Base-by-base conservation (phyloP, 345 rosid genomes). In the Lumnitzera racemosa region DNA sequence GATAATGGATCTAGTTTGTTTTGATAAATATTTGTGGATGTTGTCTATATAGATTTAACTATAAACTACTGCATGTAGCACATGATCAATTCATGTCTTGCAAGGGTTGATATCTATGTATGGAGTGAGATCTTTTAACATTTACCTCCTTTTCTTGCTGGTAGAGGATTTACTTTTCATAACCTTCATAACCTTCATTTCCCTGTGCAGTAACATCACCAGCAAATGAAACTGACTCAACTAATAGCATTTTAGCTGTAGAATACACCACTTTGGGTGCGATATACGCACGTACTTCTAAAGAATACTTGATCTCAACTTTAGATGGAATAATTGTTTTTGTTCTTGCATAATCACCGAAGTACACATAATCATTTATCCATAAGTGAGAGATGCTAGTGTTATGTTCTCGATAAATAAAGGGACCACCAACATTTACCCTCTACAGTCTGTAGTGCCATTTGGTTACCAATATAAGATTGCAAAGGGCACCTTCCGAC, bases 311-410 rank as follows among this genome's bases (percentile, higher is more conserved):
- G 12, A 70, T 56, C 1, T 46, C 15, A 2, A 54, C 23, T 11
- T 24, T 11, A 20, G 36, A 24, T 7, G 1, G 10, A 15, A 0
- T 0, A 11, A n/a, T 0, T 10, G 49, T 51, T 6, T 41, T 46
- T 3, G 10, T 20, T 2, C 9, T 0, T 12, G 62, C 71, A n/a
- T 0, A 0, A 10, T 46, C 56, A 23, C 1, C 25, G 27, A 68
- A 49, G 29, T 53, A 67, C 10, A 2, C 12, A 1, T 24, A 2
- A 62, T 74, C 82, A 9, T 24, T 9, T 1, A 2, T 5, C 79
- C 79, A 78, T 23, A 47, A 47, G 50, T 72, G 64, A 13, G 46
- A 63, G 74, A 71, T 61, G 13, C 72, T 66, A 1, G 79, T 41
- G n/a, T 74, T 77, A 2, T 52, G 11, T 16, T 14, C 47, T 0